Base-by-base conservation (phyloP, 768 basidiomycete species). In the Cyclocybe cylindracea region DNA sequence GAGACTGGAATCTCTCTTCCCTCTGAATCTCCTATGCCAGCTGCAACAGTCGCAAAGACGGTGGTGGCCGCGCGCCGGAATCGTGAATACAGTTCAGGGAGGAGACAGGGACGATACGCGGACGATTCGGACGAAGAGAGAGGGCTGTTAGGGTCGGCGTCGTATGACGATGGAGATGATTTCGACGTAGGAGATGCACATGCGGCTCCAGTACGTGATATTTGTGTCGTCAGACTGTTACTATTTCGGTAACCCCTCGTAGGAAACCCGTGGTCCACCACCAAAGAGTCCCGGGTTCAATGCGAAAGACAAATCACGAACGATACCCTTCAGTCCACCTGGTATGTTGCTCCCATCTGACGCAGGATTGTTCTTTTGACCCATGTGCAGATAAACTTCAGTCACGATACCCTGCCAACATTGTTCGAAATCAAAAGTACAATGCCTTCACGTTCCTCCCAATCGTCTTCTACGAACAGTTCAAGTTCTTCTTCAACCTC, bases 401-500 rank as follows among this genome's bases (percentile, higher is more conserved):
- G 60, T 78, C 77, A 32, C 77, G 75, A 57, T 92, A 83, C 57
- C 87, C 96, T 13, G 80, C 94, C 31, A 99, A 99, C 70, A 86
- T 88, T 43, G 91, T 97, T 50, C 87, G 91, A 60, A 99, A 99
- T 62, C 96, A 98, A 70, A 99, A 99, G 75, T 98, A 98, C 79
- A 96, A 95, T 66, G 78, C 90, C 48, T 82, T 92, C 73, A 94
- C 91, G n/a, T 99, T 99, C 77, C 81, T 99, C 8, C 97, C 97
- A 3, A 83, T 98, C 58, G 95, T 98, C 40, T 84, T 98, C 67
- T 98, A 98, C 69, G 95, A 98, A 68, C 96, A 98, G 68, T 99
- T 98, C 87, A 98, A 98, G 71, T 98, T 96, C 78, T 99, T 99
- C 77, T 98, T 97, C 84, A 99, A 98, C 66, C 79, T 98, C 6